These are phyloP conservation scores for Pyronema omphalodes DNA, from an alignment of 495 filamentous ascomycete species.

Conservation along the genomic window DNA sequence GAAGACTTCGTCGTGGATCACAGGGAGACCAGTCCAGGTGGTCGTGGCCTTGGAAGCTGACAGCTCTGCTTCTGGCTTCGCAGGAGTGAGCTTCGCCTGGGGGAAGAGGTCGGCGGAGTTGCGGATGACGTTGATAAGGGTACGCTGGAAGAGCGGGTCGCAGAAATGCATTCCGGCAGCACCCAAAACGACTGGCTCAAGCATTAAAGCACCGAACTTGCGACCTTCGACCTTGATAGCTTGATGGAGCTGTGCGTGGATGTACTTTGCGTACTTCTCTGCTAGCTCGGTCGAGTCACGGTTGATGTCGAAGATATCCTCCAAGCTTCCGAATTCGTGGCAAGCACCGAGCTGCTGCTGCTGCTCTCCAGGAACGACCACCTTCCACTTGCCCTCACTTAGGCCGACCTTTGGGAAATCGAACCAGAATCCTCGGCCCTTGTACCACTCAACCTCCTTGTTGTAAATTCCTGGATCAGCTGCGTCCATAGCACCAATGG, in stretches of 20 bases:
- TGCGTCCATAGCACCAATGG: constrained; percentile 64
- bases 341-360: constrained; percentile 32
- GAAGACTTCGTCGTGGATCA: constrained; percentile 69
- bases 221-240: constrained; percentile 35
- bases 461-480: constrained; percentile 55
- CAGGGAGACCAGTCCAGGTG: constrained; percentile 49
- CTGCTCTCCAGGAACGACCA: constrained; percentile 35
- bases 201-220: constrained; percentile 54
- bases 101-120: constrained; percentile 33
- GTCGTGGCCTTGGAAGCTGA: neutral
- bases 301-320: constrained; percentile 34
- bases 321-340: constrained; percentile 32
- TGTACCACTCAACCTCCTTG: constrained; percentile 63
- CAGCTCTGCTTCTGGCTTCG: too few species aligned
- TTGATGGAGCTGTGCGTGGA: constrained; percentile 32
- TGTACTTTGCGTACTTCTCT: constrained; percentile 38
- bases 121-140: constrained; percentile 44
- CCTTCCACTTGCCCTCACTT: constrained; percentile 41
- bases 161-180: constrained; percentile 64
- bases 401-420: constrained; percentile 52
- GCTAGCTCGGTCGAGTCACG: constrained; percentile 29
- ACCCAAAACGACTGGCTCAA: constrained; percentile 58
- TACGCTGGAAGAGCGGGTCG: constrained; percentile 59
- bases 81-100: neutral
- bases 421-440: constrained; percentile 55